A percentile compares a stretch with the other conserved stretches of the same genome.
Conservation (phyloP, 345 rosid genomes). For the Adansonia digitata region DNA sequence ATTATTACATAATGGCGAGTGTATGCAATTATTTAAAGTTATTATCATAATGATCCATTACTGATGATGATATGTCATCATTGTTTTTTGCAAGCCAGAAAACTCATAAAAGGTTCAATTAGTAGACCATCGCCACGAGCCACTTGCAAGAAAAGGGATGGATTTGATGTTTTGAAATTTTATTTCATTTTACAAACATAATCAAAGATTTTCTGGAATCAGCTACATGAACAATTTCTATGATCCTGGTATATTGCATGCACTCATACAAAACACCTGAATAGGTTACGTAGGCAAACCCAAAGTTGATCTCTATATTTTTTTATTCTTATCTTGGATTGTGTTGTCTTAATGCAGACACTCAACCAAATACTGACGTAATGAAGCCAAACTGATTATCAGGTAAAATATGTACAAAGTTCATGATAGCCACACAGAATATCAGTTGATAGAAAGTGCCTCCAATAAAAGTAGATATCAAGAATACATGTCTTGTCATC, state of each 20-base stretch:
- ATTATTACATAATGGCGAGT: no score
- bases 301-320: not conserved
- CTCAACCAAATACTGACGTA: not conserved
- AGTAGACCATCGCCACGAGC: no score
- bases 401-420: not conserved
- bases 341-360: not conserved
- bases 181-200: no score
- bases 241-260: not conserved
- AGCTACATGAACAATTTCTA: no score
- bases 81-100: no score
- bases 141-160: no score
- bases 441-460: not conserved
- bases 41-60: no score
- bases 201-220: no score
- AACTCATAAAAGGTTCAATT: no score
- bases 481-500: not conserved
- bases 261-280: not conserved
- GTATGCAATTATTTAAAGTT: no score
- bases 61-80: no score
- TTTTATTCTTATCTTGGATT: not conserved
- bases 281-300: not conserved
- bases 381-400: not conserved
- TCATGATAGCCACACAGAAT: not conserved
- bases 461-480: not conserved
- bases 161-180: no score